A percentile compares a stretch with the other conserved stretches of the same genome.
Conservation (phyloP, 2,329 filamentous ascomycete species). For the Calonectria fujianensis region DNA sequence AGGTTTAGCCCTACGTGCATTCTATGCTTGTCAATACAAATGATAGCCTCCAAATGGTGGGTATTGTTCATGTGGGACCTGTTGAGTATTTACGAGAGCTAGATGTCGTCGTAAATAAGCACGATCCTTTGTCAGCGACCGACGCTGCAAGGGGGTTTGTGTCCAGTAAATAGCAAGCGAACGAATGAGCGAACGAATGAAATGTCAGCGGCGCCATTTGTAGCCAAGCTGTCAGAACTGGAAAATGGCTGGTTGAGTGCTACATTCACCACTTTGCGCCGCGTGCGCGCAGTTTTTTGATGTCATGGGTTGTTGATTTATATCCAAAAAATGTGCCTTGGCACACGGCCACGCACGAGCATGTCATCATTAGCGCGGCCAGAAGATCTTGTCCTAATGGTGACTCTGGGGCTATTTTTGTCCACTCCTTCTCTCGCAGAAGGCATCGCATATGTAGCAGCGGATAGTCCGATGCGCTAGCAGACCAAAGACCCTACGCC, state of each 20-base stretch:
- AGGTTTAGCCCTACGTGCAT: background rate
- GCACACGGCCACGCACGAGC: background rate
- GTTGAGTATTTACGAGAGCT: background rate
- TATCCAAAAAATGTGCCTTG: background rate
- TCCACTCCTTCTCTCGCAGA: background rate
- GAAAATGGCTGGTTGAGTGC: background rate
- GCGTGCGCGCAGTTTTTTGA: background rate
- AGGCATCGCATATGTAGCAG: background rate
- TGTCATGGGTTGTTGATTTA: background rate
- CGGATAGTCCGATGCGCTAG: background rate
- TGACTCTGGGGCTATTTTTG: background rate
- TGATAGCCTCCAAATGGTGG: background rate
- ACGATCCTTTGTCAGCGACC: background rate
- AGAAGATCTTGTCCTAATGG: background rate
- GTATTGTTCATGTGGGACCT: background rate
- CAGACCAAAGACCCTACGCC: background rate
- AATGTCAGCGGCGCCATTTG: background rate
- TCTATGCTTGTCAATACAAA: background rate
- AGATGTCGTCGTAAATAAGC: background rate
- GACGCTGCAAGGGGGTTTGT: background rate
- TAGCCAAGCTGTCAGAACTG: background rate
- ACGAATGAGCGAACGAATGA: background rate
- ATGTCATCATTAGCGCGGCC: background rate
- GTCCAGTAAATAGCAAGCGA: background rate
- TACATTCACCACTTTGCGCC: background rate